Evolutionary conservation across 768 basidiomycete genomes (phyloP).

Genomic region (Collybia mongolica): DNA sequence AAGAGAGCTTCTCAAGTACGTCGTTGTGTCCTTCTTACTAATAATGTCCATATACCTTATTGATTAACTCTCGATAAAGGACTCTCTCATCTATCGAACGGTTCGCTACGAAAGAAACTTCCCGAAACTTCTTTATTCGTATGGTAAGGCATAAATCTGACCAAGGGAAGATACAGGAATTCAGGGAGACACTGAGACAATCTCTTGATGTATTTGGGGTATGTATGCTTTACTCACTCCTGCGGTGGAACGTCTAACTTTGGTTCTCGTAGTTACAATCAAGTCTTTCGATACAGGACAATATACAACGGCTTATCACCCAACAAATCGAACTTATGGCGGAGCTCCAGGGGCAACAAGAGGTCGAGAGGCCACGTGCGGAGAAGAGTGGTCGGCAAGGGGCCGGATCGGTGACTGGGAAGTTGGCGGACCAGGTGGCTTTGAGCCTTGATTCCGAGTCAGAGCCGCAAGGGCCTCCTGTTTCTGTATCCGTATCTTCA

Average conservation of each 20-base stretch:
- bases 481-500: not conserved
- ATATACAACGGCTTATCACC: not conserved
- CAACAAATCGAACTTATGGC: conserved; percentile 1
- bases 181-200: conserved; percentile 16
- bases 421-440: too few species aligned
- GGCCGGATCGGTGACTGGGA: too few species aligned
- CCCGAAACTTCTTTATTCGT: conserved; percentile 9
- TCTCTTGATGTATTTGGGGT: conserved; percentile 25
- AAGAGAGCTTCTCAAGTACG: conserved; percentile 15
- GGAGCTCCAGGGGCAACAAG: not conserved
- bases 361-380: too few species aligned
- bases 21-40: too few species aligned
- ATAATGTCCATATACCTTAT: not conserved
- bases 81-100: conserved; percentile 14
- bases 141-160: conserved; percentile 14
- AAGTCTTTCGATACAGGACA: conserved; percentile 19
- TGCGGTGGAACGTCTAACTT: not conserved
- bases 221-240: conserved; percentile 6
- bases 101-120: conserved; percentile 14
- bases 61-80: conserved; percentile 3
- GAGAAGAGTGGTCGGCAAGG: too few species aligned
- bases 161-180: conserved; percentile 14
- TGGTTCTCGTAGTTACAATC: conserved; percentile 6
- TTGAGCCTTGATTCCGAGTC: too few species aligned
- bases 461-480: not conserved